These are phyloP conservation scores for Wallacemonas collosoma DNA, from an alignment of 208 protist genomes.

Conservation along the genomic window DNA sequence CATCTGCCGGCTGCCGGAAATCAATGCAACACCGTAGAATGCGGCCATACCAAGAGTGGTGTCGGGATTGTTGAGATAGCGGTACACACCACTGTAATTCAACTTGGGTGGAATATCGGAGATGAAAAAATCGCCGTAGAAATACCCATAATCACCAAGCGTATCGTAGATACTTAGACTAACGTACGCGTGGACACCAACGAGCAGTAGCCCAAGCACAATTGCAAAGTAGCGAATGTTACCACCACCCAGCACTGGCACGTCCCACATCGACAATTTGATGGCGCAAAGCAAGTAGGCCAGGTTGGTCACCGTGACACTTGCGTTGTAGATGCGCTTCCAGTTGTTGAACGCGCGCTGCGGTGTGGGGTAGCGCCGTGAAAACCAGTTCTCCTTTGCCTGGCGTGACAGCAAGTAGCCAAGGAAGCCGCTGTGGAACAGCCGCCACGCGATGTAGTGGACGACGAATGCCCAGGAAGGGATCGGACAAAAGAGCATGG, in stretches of 20 bases:
- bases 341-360: constrained; percentile 90
- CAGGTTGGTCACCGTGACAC: constrained; percentile 65
- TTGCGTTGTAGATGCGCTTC: constrained; percentile 89
- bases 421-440: constrained; percentile 76
- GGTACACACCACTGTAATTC: constrained; percentile 93
- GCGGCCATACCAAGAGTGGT: constrained; percentile 85
- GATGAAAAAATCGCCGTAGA: constrained; percentile 94
- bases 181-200: constrained; percentile 88
- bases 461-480: constrained; percentile 43
- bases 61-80: constrained; percentile 96
- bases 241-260: constrained; percentile 36
- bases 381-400: constrained; percentile 77
- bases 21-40: constrained; percentile 89
- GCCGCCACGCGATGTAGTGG: constrained; percentile 84
- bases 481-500: constrained; percentile 54
- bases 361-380: constrained; percentile 59
- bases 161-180: constrained; percentile 81
- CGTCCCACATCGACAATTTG: constrained; percentile 47
- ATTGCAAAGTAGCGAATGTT: constrained; percentile 49
- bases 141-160: constrained; percentile 93
- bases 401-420: constrained; percentile 78
- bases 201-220: constrained; percentile 55
- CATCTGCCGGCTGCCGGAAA: constrained; percentile 77
- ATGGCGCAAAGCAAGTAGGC: constrained; percentile 51
- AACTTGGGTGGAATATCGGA: constrained; percentile 67